Evolutionary conservation across 1,284 basidiomycete species (phyloP).

Genomic region (Cutaneotrichosporon arboriforme): DNA sequence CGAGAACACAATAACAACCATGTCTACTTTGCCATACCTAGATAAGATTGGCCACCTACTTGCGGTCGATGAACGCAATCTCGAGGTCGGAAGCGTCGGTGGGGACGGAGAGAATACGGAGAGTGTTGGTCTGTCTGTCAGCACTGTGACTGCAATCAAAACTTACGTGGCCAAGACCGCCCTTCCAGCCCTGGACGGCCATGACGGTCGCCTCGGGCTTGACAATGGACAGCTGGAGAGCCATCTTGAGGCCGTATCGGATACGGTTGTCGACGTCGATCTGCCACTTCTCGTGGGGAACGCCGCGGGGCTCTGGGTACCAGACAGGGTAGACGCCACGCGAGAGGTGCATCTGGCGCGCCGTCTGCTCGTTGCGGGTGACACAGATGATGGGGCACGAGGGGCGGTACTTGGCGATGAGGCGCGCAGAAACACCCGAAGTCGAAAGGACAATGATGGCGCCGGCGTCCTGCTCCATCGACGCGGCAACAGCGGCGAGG

Average conservation of each 20-base stretch:
- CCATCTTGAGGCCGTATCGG: constrained; percentile 68
- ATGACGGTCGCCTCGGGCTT: constrained; percentile 84
- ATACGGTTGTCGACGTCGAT: constrained; percentile 67
- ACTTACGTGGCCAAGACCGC: constrained; percentile 75
- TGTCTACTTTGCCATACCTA: too few species aligned
- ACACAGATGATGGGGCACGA: constrained; percentile 92
- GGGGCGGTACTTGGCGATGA: constrained; percentile 96
- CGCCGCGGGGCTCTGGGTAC: constrained; percentile 86
- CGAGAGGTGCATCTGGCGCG: constrained; percentile 94
- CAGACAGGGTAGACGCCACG: constrained; percentile 95
- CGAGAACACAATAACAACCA: too few species aligned
- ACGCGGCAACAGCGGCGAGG: constrained; percentile 86
- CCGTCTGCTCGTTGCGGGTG: constrained; percentile 91
- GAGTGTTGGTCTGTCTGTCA: constrained; percentile 46
- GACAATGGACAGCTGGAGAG: constrained; percentile 82
- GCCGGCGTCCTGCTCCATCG: constrained; percentile 86
- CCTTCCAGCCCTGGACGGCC: constrained; percentile 98
- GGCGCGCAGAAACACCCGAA: constrained; percentile 83
- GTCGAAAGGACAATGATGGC: constrained; percentile 97
- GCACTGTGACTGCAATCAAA: constrained; percentile 33
- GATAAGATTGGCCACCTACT: too few species aligned
- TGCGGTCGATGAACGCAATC: constrained; percentile 44
- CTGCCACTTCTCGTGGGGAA: constrained; percentile 89
- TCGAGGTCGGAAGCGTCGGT: constrained; percentile 76
- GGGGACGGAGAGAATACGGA: constrained; percentile 59